Conservation (phyloP, 2,329 filamentous ascomycete genomes). For the Sclerotinia subarctica region DNA sequence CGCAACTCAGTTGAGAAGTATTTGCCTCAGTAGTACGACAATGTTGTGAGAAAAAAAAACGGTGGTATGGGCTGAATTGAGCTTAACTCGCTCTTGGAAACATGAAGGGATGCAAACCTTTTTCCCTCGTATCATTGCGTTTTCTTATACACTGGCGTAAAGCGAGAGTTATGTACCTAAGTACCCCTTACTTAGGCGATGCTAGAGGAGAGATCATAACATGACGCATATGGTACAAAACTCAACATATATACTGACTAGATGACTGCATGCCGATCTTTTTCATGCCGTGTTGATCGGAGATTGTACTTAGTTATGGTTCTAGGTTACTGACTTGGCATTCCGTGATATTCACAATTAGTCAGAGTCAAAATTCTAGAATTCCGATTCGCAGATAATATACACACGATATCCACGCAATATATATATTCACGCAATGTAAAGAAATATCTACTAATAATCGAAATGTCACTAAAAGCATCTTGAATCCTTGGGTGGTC, state of each 20-base stretch:
- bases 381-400: too few species aligned
- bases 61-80: neutral
- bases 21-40: neutral
- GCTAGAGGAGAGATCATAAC: neutral
- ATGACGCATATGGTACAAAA: neutral
- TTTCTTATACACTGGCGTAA: neutral
- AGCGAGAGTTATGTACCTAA: too few species aligned
- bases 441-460: neutral
- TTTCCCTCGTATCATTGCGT: neutral
- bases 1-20: neutral
- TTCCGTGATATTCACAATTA: neutral
- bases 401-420: neutral
- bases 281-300: neutral
- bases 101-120: neutral
- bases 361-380: neutral
- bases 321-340: neutral
- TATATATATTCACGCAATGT: neutral
- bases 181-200: neutral
- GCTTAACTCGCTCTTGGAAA: neutral
- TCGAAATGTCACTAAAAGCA: neutral
- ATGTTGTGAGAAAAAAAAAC: neutral
- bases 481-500: too few species aligned
- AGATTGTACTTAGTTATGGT: neutral
- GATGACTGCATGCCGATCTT: neutral
- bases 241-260: neutral